Percentiles rank a stretch among this genome's conserved stretches.
These are phyloP conservation scores for Lactarius sp. DNA, from an alignment of 768 basidiomycete genomes.

Conservation along the genomic window DNA sequence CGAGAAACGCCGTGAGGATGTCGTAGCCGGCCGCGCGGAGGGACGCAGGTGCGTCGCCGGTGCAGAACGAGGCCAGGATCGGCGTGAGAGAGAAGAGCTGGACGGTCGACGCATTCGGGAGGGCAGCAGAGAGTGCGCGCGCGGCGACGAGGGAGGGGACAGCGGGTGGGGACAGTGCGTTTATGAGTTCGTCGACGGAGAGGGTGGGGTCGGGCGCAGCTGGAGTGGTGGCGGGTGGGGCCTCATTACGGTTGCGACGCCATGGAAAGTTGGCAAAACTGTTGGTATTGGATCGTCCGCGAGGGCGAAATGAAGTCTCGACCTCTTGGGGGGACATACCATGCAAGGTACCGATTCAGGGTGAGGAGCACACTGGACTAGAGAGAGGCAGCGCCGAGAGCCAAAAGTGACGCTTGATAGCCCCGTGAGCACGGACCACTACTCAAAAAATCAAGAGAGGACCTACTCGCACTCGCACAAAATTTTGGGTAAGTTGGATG, in stretches of 20 bases:
- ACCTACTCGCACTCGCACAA: neutral
- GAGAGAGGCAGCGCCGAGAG: neutral
- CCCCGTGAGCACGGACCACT: neutral
- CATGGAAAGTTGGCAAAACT: conserved; percentile 39
- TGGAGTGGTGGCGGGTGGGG: conserved; percentile 16
- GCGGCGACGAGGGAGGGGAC: conserved; percentile 67
- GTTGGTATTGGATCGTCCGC: conserved; percentile 42
- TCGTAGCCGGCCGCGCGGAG: conserved; percentile 69
- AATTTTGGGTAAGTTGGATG: too few species aligned
- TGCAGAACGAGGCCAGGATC: conserved; percentile 57
- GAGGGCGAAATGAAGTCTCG: conserved; percentile 29
- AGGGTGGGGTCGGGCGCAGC: conserved; percentile 31
- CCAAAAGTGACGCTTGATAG: neutral
- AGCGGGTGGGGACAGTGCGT: conserved; percentile 43
- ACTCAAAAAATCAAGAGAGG: neutral
- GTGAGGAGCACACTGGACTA: neutral
- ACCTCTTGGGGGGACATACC: conserved; percentile 31
- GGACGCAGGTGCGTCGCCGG: conserved; percentile 45
- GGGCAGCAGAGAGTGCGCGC: conserved; percentile 47
- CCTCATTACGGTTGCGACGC: conserved; percentile 30
- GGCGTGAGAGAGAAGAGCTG: conserved; percentile 48
- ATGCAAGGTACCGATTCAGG: conserved; percentile 11
- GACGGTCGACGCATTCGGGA: conserved; percentile 46
- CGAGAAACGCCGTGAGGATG: conserved; percentile 64
- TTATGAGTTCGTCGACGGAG: conserved; percentile 45